A percentile compares a stretch with the other conserved stretches of the same genome.
phyloP scores from a whole-genome alignment of 805 yeast species.

The Wickerhamiella dianesei region DNA sequence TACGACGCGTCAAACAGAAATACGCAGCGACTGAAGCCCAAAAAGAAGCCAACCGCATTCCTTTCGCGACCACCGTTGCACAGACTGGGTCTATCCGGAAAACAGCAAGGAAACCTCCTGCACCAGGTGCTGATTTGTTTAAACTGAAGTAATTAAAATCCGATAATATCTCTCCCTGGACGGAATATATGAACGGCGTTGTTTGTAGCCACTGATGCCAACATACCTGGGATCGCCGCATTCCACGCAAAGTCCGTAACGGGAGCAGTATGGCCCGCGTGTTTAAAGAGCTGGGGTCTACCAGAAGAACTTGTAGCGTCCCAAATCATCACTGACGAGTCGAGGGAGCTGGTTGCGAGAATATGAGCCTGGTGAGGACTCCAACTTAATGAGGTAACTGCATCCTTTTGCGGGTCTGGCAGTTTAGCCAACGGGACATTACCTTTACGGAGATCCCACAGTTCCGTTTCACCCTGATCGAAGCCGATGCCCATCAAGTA shows the following conservation, averaged over 20 bases:
- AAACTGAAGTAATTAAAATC: slow-evolving; percentile 4
- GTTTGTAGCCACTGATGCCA: slow-evolving; percentile 71
- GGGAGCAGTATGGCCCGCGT: slow-evolving; percentile 79
- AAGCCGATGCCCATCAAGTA: slow-evolving; percentile 57
- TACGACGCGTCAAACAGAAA: slow-evolving; percentile 68
- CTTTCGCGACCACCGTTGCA: not conserved
- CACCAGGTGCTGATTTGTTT: not conserved
- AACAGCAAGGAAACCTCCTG: not conserved
- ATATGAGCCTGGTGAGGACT: slow-evolving; percentile 42
- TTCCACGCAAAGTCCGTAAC: slow-evolving; percentile 81
- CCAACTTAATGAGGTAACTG: slow-evolving; percentile 62
- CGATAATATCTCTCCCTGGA: slow-evolving; percentile 30
- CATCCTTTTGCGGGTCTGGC: slow-evolving; percentile 33
- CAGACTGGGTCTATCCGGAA: not conserved
- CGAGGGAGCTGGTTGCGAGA: slow-evolving; percentile 53
- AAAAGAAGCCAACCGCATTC: slow-evolving; percentile 32
- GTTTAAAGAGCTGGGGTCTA: slow-evolving; percentile 38
- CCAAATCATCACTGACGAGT: slow-evolving; percentile 33
- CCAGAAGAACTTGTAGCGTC: slow-evolving; percentile 11
- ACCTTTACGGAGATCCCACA: slow-evolving; percentile 53
- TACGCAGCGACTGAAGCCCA: slow-evolving; percentile 69
- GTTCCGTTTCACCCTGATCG: slow-evolving; percentile 37
- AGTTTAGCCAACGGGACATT: slow-evolving; percentile 17
- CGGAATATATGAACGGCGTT: slow-evolving; percentile 81
- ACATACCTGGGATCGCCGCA: slow-evolving; percentile 50